phyloP scores from a whole-genome alignment of 495 filamentous ascomycete genomes.

The Cercophora samala region DNA sequence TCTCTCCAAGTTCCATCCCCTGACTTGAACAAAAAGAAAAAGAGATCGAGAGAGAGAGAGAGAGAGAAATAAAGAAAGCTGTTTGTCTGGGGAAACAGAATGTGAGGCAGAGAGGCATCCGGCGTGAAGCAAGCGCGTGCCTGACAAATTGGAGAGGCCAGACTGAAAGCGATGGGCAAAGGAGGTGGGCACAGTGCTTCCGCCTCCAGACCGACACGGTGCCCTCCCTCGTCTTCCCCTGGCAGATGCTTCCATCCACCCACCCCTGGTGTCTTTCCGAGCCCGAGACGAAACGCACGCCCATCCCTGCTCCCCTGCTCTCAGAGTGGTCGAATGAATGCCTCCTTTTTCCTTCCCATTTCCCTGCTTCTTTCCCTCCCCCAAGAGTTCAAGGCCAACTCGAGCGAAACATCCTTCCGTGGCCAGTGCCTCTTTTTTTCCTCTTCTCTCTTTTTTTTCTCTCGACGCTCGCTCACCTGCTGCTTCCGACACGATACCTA shows the following conservation, averaged over 20 bases:
- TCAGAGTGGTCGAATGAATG: constrained; percentile 30
- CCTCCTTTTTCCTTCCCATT: constrained; percentile 32
- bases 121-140: neutral
- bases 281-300: constrained; percentile 14
- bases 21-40: neutral
- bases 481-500: neutral
- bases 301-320: constrained; percentile 26
- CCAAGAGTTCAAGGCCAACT: neutral
- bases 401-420: constrained; percentile 19
- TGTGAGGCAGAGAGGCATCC: neutral
- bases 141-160: neutral
- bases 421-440: constrained; percentile 25
- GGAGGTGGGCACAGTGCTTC: neutral
- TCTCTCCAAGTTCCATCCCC: constrained; percentile 10
- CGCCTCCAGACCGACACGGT: neutral
- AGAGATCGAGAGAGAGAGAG: neutral
- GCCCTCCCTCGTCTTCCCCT: constrained; percentile 11
- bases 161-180: too few species aligned
- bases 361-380: constrained; percentile 31
- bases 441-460: constrained; percentile 16
- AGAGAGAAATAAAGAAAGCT: too few species aligned
- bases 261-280: constrained; percentile 14
- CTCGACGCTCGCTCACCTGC: constrained; percentile 7
- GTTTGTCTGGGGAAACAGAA: neutral
- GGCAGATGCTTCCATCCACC: constrained; percentile 8